These are phyloP conservation scores for Alternaria panax DNA, from an alignment of 2,329 filamentous ascomycete species.

Conservation along the genomic window DNA sequence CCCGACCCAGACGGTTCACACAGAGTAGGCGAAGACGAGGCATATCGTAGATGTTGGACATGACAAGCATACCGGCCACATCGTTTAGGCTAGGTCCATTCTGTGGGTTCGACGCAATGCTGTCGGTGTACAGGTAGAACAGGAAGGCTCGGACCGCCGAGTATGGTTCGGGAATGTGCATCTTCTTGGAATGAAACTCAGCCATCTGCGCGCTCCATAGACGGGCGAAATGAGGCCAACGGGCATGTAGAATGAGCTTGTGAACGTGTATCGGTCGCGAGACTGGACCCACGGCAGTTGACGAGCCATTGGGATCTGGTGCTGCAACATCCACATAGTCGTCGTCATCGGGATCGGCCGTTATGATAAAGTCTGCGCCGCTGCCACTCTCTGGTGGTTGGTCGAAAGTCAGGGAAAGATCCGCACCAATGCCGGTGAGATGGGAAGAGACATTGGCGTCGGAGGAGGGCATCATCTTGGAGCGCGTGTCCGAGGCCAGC, in stretches of 20 bases:
- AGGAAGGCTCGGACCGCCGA: slow-evolving; percentile 92
- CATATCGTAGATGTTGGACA: slow-evolving; percentile 98
- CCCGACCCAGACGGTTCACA: slow-evolving; percentile 86
- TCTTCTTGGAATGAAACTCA: slow-evolving; percentile 94
- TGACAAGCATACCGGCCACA: slow-evolving; percentile 91
- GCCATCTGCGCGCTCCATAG: slow-evolving; percentile 94
- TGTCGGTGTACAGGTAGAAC: slow-evolving; percentile 96
- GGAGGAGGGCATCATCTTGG: slow-evolving; percentile 54
- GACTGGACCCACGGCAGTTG: slow-evolving; percentile 50
- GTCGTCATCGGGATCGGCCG: slow-evolving; percentile 79
- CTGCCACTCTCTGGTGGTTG: slow-evolving; percentile 82
- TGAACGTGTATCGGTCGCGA: slow-evolving; percentile 93
- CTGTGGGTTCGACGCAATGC: slow-evolving; percentile 63
- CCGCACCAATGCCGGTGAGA: slow-evolving; percentile 75
- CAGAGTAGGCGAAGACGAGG: slow-evolving; percentile 89
- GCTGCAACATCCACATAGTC: slow-evolving; percentile 67
- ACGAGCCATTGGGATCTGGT: slow-evolving; percentile 48
- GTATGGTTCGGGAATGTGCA: slow-evolving; percentile 98
- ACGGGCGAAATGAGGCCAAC: slow-evolving; percentile 95
- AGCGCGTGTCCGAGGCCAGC: slow-evolving; percentile 56
- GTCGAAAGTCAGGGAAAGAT: slow-evolving; percentile 88
- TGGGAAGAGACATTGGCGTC: slow-evolving; percentile 62
- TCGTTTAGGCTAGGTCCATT: slow-evolving; percentile 72
- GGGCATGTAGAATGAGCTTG: slow-evolving; percentile 89
- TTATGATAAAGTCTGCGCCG: slow-evolving; percentile 89